Base-by-base conservation (phyloP, 768 basidiomycete species). In the Gyrodon lividus region DNA sequence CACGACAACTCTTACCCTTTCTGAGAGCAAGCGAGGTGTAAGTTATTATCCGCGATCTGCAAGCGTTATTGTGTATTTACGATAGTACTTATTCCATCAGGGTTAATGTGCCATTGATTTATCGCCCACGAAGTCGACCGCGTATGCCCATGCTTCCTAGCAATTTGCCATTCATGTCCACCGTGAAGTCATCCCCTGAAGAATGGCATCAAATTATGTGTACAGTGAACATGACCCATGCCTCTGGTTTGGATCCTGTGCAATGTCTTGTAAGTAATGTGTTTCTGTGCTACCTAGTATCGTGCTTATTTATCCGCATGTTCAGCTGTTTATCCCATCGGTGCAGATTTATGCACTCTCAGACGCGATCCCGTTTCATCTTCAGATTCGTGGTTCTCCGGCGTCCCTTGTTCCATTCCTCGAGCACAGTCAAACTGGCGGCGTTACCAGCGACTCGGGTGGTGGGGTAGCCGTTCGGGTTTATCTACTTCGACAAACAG, bases 321-420 rank as follows among this genome's bases (percentile, higher is more conserved):
- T 39, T 55, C 31, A 87, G 86, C 62, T 86, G 12, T 82, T 87
- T 61, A 69, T 86, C 16, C 86, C 86, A 10, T 72, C 74, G 6
- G 75, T 74, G 12, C 77, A 77, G 42, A 74, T 78, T 16, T 87
- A 77, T 65, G 77, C 78, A 7, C 37, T 84, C 26, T 60, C 70
- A 9, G 82, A 86, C 54, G 72, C 69, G 16, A 83, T 87, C 8
- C 83, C 84, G 6, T 82, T 87, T 64, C 82, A 86, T 58, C 60
- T 88, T 16, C 86, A 87, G 56, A 70, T 87, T 31, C 72, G 73
- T 24, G 83, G 77, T 9, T 70, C 71, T 17, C 55, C 73, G 1
- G 59, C 69, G 19, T 77, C 80, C 1, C 70, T 86, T 7, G 68
- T 66, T 19, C 73, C 76, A 16, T 75, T 84, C 57, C 61, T 83